Conservation (phyloP, 31 red algal genomes). For the Asparagopsis taxiformis region DNA sequence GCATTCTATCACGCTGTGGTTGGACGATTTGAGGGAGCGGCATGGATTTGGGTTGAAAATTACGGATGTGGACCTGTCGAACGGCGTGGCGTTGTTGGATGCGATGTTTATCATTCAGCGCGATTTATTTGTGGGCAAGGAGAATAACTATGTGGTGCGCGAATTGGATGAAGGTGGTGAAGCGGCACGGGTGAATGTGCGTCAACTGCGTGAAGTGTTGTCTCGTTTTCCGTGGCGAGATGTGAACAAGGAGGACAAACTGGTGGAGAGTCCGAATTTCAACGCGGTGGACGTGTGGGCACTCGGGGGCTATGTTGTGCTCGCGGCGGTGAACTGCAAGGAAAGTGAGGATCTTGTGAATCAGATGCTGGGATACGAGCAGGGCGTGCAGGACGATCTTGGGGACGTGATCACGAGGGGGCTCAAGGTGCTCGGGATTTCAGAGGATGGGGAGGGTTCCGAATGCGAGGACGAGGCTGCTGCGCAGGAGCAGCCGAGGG, state of each 20-base stretch:
- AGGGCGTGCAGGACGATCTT: constrained; percentile 44
- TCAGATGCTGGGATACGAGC: constrained; percentile 50
- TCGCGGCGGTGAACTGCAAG: constrained; percentile 41
- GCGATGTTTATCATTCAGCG: constrained; percentile 38
- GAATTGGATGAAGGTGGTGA: constrained; percentile 39
- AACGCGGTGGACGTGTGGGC: constrained; percentile 27
- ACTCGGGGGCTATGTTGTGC: constrained; percentile 45
- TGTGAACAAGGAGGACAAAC: constrained; percentile 10
- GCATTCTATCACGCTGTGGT: constrained; percentile 42
- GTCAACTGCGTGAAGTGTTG: constrained; percentile 17
- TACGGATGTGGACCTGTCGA: constrained; percentile 46
- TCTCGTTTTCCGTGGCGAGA: constrained; percentile 43
- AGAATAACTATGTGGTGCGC: constrained; percentile 27
- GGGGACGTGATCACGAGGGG: constrained; percentile 43
- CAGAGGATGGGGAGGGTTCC: not conserved
- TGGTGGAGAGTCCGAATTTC: constrained; percentile 25
- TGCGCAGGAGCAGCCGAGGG: not conserved
- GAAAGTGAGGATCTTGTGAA: constrained; percentile 16
- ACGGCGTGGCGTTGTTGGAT: constrained; percentile 61
- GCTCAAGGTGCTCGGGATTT: constrained; percentile 35
- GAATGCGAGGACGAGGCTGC: not conserved
- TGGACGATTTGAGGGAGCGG: constrained; percentile 46
- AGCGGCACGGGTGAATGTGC: constrained; percentile 27
- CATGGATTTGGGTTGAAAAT: constrained; percentile 10
- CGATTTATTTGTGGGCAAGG: constrained; percentile 14